Evolutionary conservation across 1,139 yeast species (phyloP).

Genomic region (Yamadazyma oceani): DNA sequence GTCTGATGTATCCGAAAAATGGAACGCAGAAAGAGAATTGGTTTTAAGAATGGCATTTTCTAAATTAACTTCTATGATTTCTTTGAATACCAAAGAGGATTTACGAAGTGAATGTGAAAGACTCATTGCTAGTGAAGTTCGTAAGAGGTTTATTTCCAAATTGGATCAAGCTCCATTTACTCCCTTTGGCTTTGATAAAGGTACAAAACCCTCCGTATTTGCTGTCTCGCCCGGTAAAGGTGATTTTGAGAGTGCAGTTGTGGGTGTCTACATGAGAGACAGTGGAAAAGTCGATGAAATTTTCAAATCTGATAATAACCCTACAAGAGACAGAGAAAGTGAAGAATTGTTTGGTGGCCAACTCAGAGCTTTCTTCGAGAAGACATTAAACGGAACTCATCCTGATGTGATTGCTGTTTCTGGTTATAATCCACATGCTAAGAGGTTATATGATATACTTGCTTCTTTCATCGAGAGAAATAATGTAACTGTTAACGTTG

Average conservation of each 20-base stretch:
- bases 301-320: slow-evolving; percentile 75
- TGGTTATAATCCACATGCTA: slow-evolving; percentile 79
- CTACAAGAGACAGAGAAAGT: slow-evolving; percentile 56
- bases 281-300: slow-evolving; percentile 76
- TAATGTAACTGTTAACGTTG: slow-evolving; percentile 55
- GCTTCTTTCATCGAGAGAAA: slow-evolving; percentile 58
- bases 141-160: slow-evolving; percentile 65
- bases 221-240: slow-evolving; percentile 88
- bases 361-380: slow-evolving; percentile 44
- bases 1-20: slow-evolving; percentile 73
- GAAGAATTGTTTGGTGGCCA: slow-evolving; percentile 58
- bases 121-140: slow-evolving; percentile 64
- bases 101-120: slow-evolving; percentile 77
- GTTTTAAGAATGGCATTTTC: slow-evolving; percentile 69
- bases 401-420: slow-evolving; percentile 92
- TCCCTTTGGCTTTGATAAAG: slow-evolving; percentile 73
- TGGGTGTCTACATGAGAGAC: slow-evolving; percentile 78
- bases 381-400: slow-evolving; percentile 32
- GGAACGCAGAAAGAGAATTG: slow-evolving; percentile 77
- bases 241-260: slow-evolving; percentile 79
- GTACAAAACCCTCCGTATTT: slow-evolving; percentile 82
- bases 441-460: slow-evolving; percentile 59
- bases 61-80: slow-evolving; percentile 64
- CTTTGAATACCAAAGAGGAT: slow-evolving; percentile 80
- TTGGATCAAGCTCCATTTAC: slow-evolving; percentile 93